Base-by-base conservation (phyloP, 345 rosid genomes). In the Lepidium didymum region DNA sequence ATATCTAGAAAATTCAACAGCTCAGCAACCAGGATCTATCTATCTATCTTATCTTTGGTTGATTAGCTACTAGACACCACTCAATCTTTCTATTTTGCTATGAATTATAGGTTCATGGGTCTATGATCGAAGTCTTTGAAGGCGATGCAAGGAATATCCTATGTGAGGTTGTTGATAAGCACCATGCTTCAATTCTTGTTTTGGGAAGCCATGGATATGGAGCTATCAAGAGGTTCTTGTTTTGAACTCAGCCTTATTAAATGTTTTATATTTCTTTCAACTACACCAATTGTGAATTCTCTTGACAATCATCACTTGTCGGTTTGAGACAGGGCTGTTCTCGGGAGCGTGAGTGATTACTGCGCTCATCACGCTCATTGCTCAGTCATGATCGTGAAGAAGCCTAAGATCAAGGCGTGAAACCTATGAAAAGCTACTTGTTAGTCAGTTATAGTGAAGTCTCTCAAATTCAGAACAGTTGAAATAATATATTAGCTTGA, bases 141-240 rank as follows among this genome's bases (percentile, higher is more conserved):
- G 99, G 99, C 5, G 99, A 95, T 86, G 89, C 90, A 4, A 82
- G 99, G 75, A 87, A 89, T 71, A 85, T 94, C 18, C 85, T 94
- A 0, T 94, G 97, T 31, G 99, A 91, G 29, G 87, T 86, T 57
- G 99, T 87, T 14, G 97, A 95, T 5, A 89, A 63, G 62, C 89
- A 91, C 77, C 89, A 83, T 35, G 97, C 97, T 69, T 81, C 96
- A 4, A 46, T 91, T n/a, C 82, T 95, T 50, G 96, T 84, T 45
- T 93, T 91, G 13, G 99, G 99, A 44, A 95, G 88, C 70, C 99
- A 91, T 77, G 99, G 99, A 14, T 85, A 95, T 77, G 99, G 99
- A 78, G 90, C 96, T 62, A 83, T 95, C 55, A 95, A 91, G 79
- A 89, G 97, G 99, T 87, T 56, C 13, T 1, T 56, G n/a, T 44